Base-by-base conservation (phyloP, 768 basidiomycete species). In the Leccinum pellstonianum region DNA sequence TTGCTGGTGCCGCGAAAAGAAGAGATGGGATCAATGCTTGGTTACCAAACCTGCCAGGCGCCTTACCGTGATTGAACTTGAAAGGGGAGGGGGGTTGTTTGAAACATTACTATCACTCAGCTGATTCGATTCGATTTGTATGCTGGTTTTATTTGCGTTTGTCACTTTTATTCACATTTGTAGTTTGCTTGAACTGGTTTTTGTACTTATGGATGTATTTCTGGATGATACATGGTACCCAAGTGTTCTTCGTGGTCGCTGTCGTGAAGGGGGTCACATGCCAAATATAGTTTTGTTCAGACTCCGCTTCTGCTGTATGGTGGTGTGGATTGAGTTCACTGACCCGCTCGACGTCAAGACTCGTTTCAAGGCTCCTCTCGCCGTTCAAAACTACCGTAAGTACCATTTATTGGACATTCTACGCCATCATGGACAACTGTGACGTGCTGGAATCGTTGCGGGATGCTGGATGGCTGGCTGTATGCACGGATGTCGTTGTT, bases 341-440 rank as follows among this genome's bases (percentile, higher is more conserved):
- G 71, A 66, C 71, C 63, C 59, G 69, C 69, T 69, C 76, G 75
- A 74, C 72, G 72, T 76, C 76, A 73, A 77, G 70, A 71, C 75
- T 58, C 55, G 60, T 60, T 56, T 60, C 69, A 66, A 76, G 69
- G 69, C 65, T 61, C 59, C 43, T 54, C 62, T 68, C 65, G 61
- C 69, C 55, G 9, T 60, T 23, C 52, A 58, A 64, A 60, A 46
- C 17, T 12, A 55, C 15, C 27, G 70, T 73, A 54, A 74, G 71
- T 74, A 59, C 43, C 31, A 43, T 60, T 25, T 46, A 15, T 41
- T 53, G 48, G 25, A 10, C 10, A n/a, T 38, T 41, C 33, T 51
- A 47, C 54, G 31, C 53, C 61, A n/a, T 50, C 23, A 31, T n/a
- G 62, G 61, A 60, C 55, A 48, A 57, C n/a, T 25, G 10, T 47